Base-by-base conservation (phyloP, 164 flowering plant genomes). In the Kalanchoe fedtschenkoi region DNA sequence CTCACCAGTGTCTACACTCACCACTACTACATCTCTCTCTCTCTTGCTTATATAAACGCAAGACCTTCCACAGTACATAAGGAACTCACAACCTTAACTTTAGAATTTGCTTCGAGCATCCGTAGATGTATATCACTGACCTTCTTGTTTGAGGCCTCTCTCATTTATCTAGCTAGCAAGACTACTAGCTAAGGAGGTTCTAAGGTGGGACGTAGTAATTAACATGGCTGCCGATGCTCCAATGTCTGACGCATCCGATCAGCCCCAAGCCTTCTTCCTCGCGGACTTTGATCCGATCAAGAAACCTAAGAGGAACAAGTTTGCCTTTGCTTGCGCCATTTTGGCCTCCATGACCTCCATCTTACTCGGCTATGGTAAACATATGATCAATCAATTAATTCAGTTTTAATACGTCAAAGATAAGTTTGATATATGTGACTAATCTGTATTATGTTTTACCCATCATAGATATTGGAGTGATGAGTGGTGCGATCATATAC, bases 321-420 rank as follows among this genome's bases (percentile, higher is more conserved):
- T 22, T 63, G 88, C 89, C 10, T 37, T 82, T 26, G 84, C 73
- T 57, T 82, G 87, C 62, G 78, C 95, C 3, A 65, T 77, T 29
- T 42, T 87, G 3, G 95, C 91, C 65, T 87, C 91, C 64, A 79
- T 82, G 83, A 72, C 81, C 37, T 80, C 91, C 1, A 66, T 85
- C 67, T 68, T 83, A 16, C 77, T 85, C 0, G 91, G 91, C 24
- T 87, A 85, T 61, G 91, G 91, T 83, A n/a, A 67, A 65, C 35
- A 6, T 14, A 1, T 26, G 13, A 6, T 69, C 22, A 7, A 15
- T 28, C 24, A 9, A 8, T 30, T 0, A 9, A 30, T 17, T 58
- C 22, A 17, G 5, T 60, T 38, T 30, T 15, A 16, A 10, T 41
- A n/a, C n/a, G n/a, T 1, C 10, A 1, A 11, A 16, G 2, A n/a